phyloP scores from a whole-genome alignment of 2,329 filamentous ascomycete genomes.

The Talaromyces funiculosus region DNA sequence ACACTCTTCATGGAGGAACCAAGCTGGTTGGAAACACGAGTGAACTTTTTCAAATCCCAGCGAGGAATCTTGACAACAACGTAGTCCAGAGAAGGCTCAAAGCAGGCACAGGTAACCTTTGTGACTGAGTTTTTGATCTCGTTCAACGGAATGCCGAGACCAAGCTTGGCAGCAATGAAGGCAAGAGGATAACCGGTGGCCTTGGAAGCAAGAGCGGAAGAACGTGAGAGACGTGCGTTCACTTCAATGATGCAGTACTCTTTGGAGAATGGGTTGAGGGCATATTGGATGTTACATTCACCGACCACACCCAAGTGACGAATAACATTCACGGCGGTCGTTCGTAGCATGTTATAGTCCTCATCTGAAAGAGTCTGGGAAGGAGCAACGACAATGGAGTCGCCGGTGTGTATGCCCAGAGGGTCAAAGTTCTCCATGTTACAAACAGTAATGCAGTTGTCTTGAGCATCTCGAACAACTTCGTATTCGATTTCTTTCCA shows the following conservation, averaged over 20 bases:
- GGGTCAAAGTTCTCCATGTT: slow-evolving; percentile 99
- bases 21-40: slow-evolving; percentile 87
- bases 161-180: slow-evolving; percentile 94
- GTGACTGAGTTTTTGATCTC: slow-evolving; percentile 96
- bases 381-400: slow-evolving; percentile 95
- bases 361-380: slow-evolving; percentile 95
- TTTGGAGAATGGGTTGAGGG: slow-evolving; percentile 85
- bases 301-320: slow-evolving; percentile 94
- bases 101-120: slow-evolving; percentile 92
- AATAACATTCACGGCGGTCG: slow-evolving; percentile 94
- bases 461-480: slow-evolving; percentile 87
- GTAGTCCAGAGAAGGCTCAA: slow-evolving; percentile 96
- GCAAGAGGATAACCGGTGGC: slow-evolving; percentile 93
- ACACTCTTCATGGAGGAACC: slow-evolving; percentile 99
- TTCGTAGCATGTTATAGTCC: slow-evolving; percentile 98
- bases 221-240: slow-evolving; percentile 91
- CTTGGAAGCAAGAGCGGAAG: slow-evolving; percentile 92
- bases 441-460: slow-evolving; percentile 99
- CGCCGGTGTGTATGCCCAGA: slow-evolving; percentile 93
- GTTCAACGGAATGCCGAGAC: slow-evolving; percentile 89
- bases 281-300: slow-evolving; percentile 99
- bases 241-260: slow-evolving; percentile 99
- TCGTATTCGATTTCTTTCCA: slow-evolving; percentile 99
- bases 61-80: slow-evolving; percentile 98
- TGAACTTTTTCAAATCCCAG: slow-evolving; percentile 99